Percentiles rank a stretch among this genome's conserved stretches.
These are phyloP conservation scores for Mycena rebaudengoi DNA, from an alignment of 768 basidiomycete species.

Conservation along the genomic window DNA sequence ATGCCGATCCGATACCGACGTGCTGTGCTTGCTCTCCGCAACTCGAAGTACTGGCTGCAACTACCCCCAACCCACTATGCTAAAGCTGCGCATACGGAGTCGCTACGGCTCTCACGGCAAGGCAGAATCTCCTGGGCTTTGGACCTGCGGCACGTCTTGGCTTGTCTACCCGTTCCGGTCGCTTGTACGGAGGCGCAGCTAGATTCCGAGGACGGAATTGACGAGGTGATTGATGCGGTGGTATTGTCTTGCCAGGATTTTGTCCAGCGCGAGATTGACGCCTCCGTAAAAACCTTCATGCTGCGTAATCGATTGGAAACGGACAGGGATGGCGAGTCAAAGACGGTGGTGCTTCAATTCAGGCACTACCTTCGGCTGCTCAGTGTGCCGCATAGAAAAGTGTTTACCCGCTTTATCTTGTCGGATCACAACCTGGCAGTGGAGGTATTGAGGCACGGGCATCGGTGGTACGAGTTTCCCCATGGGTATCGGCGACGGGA, in stretches of 20 bases:
- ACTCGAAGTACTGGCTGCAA: constrained; percentile 20
- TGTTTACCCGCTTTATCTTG: constrained; percentile 10
- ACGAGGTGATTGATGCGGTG: background rate
- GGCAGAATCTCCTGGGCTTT: constrained; percentile 6
- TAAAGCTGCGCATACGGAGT: background rate
- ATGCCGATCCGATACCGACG: constrained; percentile 31
- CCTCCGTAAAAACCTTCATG: background rate
- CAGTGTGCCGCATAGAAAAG: constrained; percentile 1
- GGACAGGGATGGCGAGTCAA: background rate
- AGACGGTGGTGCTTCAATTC: constrained; percentile 1
- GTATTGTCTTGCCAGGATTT: background rate
- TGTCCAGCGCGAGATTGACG: background rate
- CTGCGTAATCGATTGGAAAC: constrained; percentile 1
- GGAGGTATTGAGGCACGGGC: constrained; percentile 1
- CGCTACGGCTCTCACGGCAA: background rate
- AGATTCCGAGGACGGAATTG: background rate
- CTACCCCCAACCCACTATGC: background rate
- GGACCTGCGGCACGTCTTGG: constrained; percentile 7
- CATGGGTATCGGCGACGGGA: too few species aligned
- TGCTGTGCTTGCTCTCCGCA: constrained; percentile 25
- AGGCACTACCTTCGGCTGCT: constrained; percentile 8
- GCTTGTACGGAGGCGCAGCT: background rate
- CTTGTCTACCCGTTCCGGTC: constrained; percentile 4
- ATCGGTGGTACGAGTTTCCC: background rate
- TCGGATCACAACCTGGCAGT: constrained; percentile 4